These are phyloP conservation scores for Singerocomus inundabilis DNA, from an alignment of 1,284 basidiomycete species.

Conservation along the genomic window DNA sequence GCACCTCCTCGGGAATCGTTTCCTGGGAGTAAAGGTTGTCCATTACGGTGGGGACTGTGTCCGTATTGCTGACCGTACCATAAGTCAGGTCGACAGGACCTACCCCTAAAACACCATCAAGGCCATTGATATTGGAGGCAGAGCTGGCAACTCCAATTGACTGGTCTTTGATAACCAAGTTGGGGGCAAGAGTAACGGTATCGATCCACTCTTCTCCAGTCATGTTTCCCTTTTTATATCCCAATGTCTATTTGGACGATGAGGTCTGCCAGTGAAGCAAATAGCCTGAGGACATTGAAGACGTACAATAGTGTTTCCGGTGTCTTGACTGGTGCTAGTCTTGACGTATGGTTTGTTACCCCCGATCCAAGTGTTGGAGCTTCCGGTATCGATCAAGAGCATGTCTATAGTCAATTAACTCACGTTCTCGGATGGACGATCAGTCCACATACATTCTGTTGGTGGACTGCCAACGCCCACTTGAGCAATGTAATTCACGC, in stretches of 20 bases:
- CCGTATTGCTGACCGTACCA: not conserved
- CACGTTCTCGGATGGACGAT: too few relatives aligned
- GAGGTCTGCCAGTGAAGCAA: too few relatives aligned
- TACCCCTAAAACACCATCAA: constrained; percentile 59
- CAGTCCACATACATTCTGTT: constrained; percentile 14
- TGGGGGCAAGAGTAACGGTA: constrained; percentile 41
- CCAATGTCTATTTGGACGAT: too few relatives aligned
- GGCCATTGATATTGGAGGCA: constrained; percentile 35
- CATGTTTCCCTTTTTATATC: too few relatives aligned
- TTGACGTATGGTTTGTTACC: too few relatives aligned
- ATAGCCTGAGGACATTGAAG: too few relatives aligned
- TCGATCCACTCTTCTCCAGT: constrained; percentile 32
- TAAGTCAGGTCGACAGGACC: constrained; percentile 53
- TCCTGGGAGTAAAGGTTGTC: constrained; percentile 44
- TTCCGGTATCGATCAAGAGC: too few relatives aligned
- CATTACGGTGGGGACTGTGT: constrained; percentile 41
- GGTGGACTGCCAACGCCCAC: constrained; percentile 46
- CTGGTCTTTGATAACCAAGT: constrained; percentile 48
- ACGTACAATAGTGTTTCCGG: too few relatives aligned
- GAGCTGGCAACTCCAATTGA: constrained; percentile 44
- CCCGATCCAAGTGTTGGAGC: too few relatives aligned
- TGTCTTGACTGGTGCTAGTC: too few relatives aligned
- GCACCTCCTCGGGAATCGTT: constrained; percentile 40
- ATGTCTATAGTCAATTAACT: too few relatives aligned
- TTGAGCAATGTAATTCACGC: constrained; percentile 34